Evolutionary conservation across 441 rosid genomes (phyloP).

Genomic region (Metrosideros polymorpha): DNA sequence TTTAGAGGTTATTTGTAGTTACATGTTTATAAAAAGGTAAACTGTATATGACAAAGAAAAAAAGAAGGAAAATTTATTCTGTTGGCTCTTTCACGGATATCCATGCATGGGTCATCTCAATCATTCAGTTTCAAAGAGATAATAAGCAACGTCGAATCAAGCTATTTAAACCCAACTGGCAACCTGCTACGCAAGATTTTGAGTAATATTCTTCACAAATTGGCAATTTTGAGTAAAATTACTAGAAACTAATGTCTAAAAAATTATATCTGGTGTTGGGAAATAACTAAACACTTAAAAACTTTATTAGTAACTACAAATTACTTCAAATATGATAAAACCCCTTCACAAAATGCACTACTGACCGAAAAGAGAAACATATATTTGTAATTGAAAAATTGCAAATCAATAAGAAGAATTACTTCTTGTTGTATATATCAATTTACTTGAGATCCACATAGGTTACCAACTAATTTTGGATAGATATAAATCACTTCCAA

Average conservation of each 20-base stretch:
- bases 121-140: background rate
- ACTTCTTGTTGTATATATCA: too few relatives aligned
- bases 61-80: too few relatives aligned
- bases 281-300: background rate
- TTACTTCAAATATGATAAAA: too few relatives aligned
- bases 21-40: too few relatives aligned
- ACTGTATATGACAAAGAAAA: too few relatives aligned
- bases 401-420: background rate
- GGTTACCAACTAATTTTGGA: background rate
- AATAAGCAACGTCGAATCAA: background rate
- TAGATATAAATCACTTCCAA: background rate
- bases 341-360: background rate
- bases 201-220: background rate
- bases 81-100: too few relatives aligned
- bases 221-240: too few relatives aligned
- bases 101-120: too few relatives aligned
- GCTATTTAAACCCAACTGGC: background rate
- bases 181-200: background rate
- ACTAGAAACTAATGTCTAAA: too few relatives aligned
- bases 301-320: background rate
- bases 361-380: background rate
- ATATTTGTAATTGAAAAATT: background rate
- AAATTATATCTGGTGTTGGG: background rate
- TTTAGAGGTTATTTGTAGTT: too few relatives aligned
- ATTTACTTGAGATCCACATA: too few relatives aligned